Conservation (phyloP, 1,139 yeast genomes). For the Pichia sp. region DNA sequence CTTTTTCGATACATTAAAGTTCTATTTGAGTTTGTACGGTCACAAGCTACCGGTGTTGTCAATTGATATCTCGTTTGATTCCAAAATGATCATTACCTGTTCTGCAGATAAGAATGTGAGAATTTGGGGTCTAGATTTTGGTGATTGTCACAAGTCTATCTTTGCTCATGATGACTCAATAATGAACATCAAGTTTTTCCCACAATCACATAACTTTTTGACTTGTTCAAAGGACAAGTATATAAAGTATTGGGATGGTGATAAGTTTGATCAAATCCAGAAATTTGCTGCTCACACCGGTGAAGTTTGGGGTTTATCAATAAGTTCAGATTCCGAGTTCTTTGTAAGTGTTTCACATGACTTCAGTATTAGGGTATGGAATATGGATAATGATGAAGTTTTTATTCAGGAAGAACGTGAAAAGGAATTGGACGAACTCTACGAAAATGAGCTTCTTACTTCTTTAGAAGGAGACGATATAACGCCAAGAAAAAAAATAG, state of each 20-base stretch:
- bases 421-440: constrained; percentile 87
- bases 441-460: constrained; percentile 70
- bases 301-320: constrained; percentile 88
- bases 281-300: constrained; percentile 83
- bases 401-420: constrained; percentile 95
- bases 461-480: constrained; percentile 51
- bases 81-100: constrained; percentile 81
- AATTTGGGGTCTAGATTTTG: constrained; percentile 98
- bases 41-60: constrained; percentile 92
- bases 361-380: constrained; percentile 88
- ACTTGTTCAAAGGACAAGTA: constrained; percentile 86
- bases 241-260: constrained; percentile 97
- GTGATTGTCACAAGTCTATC: constrained; percentile 95
- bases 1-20: constrained; percentile 78
- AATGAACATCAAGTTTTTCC: constrained; percentile 80
- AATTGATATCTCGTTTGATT: constrained; percentile 83
- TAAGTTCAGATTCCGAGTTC: constrained; percentile 66
- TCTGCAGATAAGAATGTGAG: constrained; percentile 97
- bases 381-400: constrained; percentile 87
- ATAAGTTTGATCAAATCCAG: constrained; percentile 90
- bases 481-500: constrained; percentile 35
- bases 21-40: constrained; percentile 85
- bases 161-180: constrained; percentile 97
- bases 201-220: constrained; percentile 82
- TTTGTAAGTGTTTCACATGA: constrained; percentile 91